phyloP scores from a whole-genome alignment of 768 basidiomycete genomes.

The Mycena galopus region DNA sequence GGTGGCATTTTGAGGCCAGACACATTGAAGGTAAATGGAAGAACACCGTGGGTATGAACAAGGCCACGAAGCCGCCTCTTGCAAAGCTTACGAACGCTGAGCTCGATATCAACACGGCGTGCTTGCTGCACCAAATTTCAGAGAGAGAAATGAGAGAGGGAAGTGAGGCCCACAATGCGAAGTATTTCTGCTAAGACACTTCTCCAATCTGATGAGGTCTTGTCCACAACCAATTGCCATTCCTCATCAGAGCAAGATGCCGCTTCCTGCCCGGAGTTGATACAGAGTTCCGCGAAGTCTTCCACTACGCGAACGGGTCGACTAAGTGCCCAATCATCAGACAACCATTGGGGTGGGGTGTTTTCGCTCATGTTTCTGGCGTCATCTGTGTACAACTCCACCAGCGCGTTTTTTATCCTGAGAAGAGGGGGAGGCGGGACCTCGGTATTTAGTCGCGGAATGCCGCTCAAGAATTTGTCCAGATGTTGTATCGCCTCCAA shows the following conservation, averaged over 20 bases:
- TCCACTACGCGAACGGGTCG: background rate
- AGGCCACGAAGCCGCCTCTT: slow-evolving; percentile 11
- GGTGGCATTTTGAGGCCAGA: slow-evolving; percentile 6
- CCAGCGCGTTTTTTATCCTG: background rate
- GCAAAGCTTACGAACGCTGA: slow-evolving; percentile 9
- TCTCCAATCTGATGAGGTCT: slow-evolving; percentile 12
- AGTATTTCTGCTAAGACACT: background rate
- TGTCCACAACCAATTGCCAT: slow-evolving; percentile 5
- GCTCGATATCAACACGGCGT: slow-evolving; percentile 8
- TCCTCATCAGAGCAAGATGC: background rate
- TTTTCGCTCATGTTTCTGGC: background rate
- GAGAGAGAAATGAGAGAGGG: background rate
- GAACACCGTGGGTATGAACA: slow-evolving; percentile 13
- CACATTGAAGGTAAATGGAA: slow-evolving; percentile 15
- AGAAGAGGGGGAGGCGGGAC: background rate
- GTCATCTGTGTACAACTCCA: background rate
- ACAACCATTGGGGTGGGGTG: background rate
- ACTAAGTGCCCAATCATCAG: background rate
- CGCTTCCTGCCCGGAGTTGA: background rate
- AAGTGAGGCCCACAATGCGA: slow-evolving; percentile 10
- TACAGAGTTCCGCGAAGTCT: background rate
- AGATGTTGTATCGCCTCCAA: background rate
- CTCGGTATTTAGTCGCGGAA: background rate
- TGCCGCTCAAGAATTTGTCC: background rate
- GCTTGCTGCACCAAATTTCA: slow-evolving; percentile 9